These are phyloP conservation scores for Tolypocladium capitatum DNA, from an alignment of 2,329 filamentous ascomycete species.

Conservation along the genomic window DNA sequence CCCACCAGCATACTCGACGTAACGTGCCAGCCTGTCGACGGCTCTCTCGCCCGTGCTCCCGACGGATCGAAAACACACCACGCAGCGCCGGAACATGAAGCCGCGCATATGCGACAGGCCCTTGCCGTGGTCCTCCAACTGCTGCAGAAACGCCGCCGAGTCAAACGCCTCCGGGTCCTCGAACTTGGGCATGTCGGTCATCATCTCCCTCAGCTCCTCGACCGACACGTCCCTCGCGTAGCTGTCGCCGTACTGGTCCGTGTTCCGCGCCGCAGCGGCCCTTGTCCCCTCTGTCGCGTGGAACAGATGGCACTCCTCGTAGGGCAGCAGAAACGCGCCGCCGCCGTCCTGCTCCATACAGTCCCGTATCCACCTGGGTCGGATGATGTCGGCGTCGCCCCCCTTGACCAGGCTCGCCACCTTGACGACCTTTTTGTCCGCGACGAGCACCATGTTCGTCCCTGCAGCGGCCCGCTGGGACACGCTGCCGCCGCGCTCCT, in stretches of 20 bases:
- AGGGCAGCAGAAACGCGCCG: constrained; percentile 49
- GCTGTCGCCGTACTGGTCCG: constrained; percentile 72
- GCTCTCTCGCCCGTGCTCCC: constrained; percentile 18
- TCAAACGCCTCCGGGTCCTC: constrained; percentile 28
- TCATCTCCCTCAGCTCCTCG: constrained; percentile 45
- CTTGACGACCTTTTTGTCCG: constrained; percentile 69
- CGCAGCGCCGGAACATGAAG: constrained; percentile 37
- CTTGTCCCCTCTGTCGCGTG: constrained; percentile 46
- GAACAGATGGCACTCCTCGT: constrained; percentile 55
- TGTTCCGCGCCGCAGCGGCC: constrained; percentile 42
- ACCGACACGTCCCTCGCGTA: constrained; percentile 57
- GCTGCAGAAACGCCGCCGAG: constrained; percentile 31
- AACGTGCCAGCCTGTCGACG: constrained; percentile 35
- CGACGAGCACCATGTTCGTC: constrained; percentile 56
- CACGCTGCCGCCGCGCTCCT: constrained; percentile 67
- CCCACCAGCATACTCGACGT: constrained; percentile 59
- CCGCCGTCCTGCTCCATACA: constrained; percentile 48
- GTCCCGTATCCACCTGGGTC: constrained; percentile 72
- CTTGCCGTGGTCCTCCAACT: constrained; percentile 43
- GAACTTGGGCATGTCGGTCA: constrained; percentile 38
- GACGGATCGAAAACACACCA: constrained; percentile 24
- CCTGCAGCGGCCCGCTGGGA: constrained; percentile 57
- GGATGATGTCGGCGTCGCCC: constrained; percentile 58
- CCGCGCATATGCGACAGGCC: constrained; percentile 36
- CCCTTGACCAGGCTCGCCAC: constrained; percentile 71